phyloP scores from a whole-genome alignment of 2,329 filamentous ascomycete species.

The Arachnomyces sp. region DNA sequence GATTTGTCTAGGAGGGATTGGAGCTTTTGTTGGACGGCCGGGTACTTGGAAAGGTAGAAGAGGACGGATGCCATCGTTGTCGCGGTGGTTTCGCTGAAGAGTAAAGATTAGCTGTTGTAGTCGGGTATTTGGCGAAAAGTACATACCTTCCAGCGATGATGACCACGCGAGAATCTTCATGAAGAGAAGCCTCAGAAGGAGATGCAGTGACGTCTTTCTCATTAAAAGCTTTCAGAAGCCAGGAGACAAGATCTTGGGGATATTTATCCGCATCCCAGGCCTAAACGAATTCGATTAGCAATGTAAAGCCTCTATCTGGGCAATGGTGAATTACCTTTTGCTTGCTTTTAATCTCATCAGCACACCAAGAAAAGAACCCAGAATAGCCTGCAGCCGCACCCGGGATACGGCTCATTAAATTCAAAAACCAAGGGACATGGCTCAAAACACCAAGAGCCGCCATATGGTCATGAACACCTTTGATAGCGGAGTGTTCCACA shows the following conservation, averaged over 20 bases:
- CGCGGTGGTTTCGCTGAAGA: too few relatives aligned
- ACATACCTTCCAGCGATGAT: constrained; percentile 20
- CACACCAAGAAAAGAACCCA: constrained; percentile 14
- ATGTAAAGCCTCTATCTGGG: too few relatives aligned
- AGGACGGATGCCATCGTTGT: constrained; percentile 22
- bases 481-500: constrained; percentile 15
- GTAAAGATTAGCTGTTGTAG: constrained; percentile 25
- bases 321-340: too few relatives aligned
- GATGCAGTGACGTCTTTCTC: too few relatives aligned
- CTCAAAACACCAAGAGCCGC: constrained; percentile 13
- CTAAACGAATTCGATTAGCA: too few relatives aligned
- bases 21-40: constrained; percentile 21
- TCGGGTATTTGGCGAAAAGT: too few relatives aligned
- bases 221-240: too few relatives aligned
- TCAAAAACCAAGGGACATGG: constrained; percentile 18
- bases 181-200: too few relatives aligned
- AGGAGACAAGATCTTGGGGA: too few relatives aligned
- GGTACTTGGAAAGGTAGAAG: constrained; percentile 28
- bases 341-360: constrained; percentile 8
- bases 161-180: too few relatives aligned
- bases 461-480: constrained; percentile 13
- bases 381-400: constrained; percentile 7
- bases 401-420: constrained; percentile 15
- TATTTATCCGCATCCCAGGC: too few relatives aligned
- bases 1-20: constrained; percentile 22